Conservation (phyloP, 208 protist species). For the Willaertia magna region DNA sequence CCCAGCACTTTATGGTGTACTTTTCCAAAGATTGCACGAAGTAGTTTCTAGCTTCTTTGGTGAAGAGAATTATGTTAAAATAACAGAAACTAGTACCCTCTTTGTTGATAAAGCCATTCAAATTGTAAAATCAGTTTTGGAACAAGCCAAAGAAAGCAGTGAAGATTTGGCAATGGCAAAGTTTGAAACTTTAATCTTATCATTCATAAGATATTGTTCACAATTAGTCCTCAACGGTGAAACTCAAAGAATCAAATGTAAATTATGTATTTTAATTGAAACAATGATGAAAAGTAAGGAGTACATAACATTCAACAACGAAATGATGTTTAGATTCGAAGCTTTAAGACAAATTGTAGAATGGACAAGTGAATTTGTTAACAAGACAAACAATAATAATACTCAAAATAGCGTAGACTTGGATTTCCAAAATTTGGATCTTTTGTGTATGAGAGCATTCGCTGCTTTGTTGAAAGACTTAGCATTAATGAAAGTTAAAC, state of each 20-base stretch:
- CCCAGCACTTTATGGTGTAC: not conserved
- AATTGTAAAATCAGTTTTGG: not conserved
- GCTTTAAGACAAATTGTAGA: not conserved
- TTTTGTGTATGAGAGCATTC: not conserved
- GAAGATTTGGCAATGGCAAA: not conserved
- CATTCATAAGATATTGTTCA: not conserved
- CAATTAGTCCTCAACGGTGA: not conserved
- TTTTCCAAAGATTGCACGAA: not conserved
- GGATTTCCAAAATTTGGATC: not conserved
- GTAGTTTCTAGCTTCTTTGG: not conserved
- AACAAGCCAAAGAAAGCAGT: not conserved
- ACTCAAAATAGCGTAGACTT: not conserved
- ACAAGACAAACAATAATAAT: not conserved
- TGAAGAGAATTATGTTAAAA: not conserved
- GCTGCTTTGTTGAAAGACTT: not conserved
- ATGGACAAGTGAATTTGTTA: conserved; percentile 1
- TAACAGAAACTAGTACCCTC: not conserved
- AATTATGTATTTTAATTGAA: not conserved
- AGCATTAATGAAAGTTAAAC: not conserved
- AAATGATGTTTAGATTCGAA: not conserved
- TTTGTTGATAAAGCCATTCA: not conserved
- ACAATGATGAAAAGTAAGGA: not conserved
- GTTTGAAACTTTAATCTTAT: not conserved
- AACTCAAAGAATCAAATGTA: not conserved
- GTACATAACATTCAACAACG: not conserved